phyloP scores from a whole-genome alignment of 192 early-diverging fungal species.

The Podila clonocystis region DNA sequence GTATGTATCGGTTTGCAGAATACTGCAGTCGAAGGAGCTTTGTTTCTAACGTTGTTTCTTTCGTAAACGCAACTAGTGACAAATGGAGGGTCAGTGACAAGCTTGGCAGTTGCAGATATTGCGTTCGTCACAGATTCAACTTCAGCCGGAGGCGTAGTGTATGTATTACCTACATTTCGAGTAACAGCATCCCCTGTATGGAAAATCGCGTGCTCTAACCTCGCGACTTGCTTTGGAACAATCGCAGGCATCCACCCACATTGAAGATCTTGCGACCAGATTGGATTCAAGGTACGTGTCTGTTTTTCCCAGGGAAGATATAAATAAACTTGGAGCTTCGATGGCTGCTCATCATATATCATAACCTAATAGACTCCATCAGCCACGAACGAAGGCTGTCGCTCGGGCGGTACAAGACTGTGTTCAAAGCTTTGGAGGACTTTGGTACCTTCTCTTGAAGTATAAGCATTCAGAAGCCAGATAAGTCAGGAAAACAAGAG shows the following conservation, averaged over 20 bases:
- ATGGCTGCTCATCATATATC: background rate
- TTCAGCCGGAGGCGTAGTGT: background rate
- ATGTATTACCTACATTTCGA: background rate
- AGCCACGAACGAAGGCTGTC: conserved; percentile 16
- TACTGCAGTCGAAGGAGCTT: background rate
- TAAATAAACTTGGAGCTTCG: background rate
- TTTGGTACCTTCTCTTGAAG: conserved; percentile 5
- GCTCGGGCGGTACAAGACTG: conserved; percentile 16
- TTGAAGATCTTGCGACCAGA: conserved; percentile 40
- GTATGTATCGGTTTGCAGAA: background rate
- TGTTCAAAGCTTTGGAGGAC: conserved; percentile 17
- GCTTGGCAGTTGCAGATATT: conserved; percentile 27
- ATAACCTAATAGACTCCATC: conserved; percentile 15
- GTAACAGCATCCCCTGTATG: background rate
- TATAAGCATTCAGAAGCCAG: background rate
- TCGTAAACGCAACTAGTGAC: background rate
- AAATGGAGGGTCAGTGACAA: conserved; percentile 12
- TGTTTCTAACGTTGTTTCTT: background rate
- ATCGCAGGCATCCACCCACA: background rate
- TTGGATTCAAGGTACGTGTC: conserved; percentile 34
- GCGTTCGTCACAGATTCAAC: conserved; percentile 31
- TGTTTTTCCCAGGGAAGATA: background rate
- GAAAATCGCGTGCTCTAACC: no score
- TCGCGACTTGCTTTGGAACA: background rate
- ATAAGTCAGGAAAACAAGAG: no score